Percentiles rank a stretch among this genome's conserved stretches.
phyloP scores from a whole-genome alignment of 768 basidiomycete species.

The Trametes elegans region DNA sequence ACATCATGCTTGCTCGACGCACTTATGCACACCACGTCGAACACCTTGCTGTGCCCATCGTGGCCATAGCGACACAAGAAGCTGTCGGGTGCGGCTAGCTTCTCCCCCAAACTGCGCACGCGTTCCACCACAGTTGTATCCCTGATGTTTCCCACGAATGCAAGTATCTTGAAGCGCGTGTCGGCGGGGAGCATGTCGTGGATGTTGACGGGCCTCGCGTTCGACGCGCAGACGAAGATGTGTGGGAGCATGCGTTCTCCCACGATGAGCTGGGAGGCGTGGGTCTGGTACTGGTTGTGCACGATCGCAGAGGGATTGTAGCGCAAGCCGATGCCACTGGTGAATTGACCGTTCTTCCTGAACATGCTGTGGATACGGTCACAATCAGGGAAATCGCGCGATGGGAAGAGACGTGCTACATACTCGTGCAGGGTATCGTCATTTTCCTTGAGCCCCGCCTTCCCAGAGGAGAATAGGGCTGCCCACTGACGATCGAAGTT shows the following conservation, averaged over 20 bases:
- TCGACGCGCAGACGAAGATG: conserved; percentile 44
- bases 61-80: conserved; percentile 21
- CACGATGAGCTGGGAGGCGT: conserved; percentile 40
- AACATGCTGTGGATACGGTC: conserved; percentile 44
- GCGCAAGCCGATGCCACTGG: conserved; percentile 48
- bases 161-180: conserved; percentile 46
- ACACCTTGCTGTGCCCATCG: background rate
- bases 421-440: conserved; percentile 45
- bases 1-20: conserved; percentile 8
- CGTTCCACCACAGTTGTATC: conserved; percentile 21
- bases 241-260: conserved; percentile 52
- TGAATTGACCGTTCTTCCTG: conserved; percentile 44
- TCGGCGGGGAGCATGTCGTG: conserved; percentile 52
- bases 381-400: no score
- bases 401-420: conserved; percentile 11
- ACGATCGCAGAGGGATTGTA: conserved; percentile 42
- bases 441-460: conserved; percentile 39
- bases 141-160: conserved; percentile 42
- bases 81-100: conserved; percentile 13
- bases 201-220: conserved; percentile 44
- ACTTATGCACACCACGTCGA: conserved; percentile 20
- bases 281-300: conserved; percentile 32
- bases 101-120: conserved; percentile 22
- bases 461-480: conserved; percentile 48
- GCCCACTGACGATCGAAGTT: conserved; percentile 52